These are phyloP conservation scores for Poa pratensis DNA, from an alignment of 176 grass and related monocot species.

Conservation along the genomic window DNA sequence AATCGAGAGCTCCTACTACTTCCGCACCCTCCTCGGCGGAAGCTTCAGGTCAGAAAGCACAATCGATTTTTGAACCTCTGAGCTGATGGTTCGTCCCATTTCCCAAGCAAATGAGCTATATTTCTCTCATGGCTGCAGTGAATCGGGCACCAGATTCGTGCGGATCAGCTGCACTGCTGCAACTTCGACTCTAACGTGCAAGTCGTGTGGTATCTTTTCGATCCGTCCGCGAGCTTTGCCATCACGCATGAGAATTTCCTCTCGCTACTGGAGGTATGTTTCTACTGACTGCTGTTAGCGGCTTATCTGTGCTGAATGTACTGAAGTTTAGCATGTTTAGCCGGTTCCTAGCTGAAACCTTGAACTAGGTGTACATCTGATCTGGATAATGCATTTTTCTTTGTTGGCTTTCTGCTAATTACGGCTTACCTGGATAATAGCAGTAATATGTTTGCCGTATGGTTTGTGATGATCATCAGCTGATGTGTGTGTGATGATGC, in stretches of 20 bases:
- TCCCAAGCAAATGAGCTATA: neutral
- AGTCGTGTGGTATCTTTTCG: conserved; percentile 50
- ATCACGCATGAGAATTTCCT: conserved; percentile 58
- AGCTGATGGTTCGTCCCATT: neutral
- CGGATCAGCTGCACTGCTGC: conserved; percentile 50
- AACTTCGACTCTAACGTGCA: neutral
- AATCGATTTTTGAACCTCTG: neutral
- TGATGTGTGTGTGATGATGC: too few species aligned
- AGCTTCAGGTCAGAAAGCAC: conserved; percentile 56
- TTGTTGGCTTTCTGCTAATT: neutral
- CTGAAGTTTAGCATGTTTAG: neutral
- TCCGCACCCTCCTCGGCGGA: conserved; percentile 62
- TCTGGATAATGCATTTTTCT: neutral
- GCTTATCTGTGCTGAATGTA: neutral
- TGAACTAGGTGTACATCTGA: neutral
- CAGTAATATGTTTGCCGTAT: too few species aligned
- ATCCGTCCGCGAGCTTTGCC: conserved; percentile 21
- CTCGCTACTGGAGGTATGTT: conserved; percentile 46
- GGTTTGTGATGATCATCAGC: too few species aligned
- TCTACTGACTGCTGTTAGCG: neutral
- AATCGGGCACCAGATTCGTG: conserved; percentile 49
- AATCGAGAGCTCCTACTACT: conserved; percentile 67
- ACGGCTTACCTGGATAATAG: too few species aligned
- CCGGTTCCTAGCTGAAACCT: neutral
- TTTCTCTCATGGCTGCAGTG: conserved; percentile 44